Evolutionary conservation across 192 early-diverging fungal genomes (phyloP), one percentile per base, ranked within the genome.

Genomic region (Dissophora ornata): DNA sequence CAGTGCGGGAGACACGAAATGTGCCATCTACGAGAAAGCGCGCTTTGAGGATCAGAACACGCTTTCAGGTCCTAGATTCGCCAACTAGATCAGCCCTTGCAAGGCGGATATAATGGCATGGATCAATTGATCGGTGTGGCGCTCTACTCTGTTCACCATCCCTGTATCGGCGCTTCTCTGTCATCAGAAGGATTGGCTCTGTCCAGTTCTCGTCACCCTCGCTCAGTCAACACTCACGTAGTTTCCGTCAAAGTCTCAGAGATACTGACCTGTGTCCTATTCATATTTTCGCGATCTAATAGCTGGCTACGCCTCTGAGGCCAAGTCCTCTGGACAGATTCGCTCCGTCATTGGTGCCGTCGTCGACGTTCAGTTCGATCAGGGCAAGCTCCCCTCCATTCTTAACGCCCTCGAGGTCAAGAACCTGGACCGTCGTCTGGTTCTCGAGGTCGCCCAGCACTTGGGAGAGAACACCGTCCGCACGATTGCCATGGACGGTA

Each of bases 401-500:
- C 87, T 97, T 68, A 97, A 97, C 88, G 94, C 96, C 57, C 69
- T 62, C 24, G 55, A 71, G 50, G 61, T 71, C 53, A 57, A 71
- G 69, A 51, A 61, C 62, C 46, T 78, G 42, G 82, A 87, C 73
- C 57, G 95, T 94, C 61, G 96, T 95, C 81, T 90, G 94, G 65
- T 91, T 97, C 65, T 97, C 19, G 96, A 98, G 84, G 96, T 98
- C 41, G 84, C 95, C 52, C 95, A 96, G 87, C 96, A 98, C 83
- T 93, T 91, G 89, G 96, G 96, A 87, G 95, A 98, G 84, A 96
- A 96, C 92, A 95, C 94, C 48, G 96, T 98, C 79, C 94, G 96
- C 75, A 95, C 94, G 71, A 98, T 98, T 94, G 96, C 96, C 80
- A 98, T 98, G 96, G 96, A 98, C 88, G 96, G 95, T 85, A 98